Conservation (phyloP, 1,139 yeast genomes). For the Geotrichum reessii region DNA sequence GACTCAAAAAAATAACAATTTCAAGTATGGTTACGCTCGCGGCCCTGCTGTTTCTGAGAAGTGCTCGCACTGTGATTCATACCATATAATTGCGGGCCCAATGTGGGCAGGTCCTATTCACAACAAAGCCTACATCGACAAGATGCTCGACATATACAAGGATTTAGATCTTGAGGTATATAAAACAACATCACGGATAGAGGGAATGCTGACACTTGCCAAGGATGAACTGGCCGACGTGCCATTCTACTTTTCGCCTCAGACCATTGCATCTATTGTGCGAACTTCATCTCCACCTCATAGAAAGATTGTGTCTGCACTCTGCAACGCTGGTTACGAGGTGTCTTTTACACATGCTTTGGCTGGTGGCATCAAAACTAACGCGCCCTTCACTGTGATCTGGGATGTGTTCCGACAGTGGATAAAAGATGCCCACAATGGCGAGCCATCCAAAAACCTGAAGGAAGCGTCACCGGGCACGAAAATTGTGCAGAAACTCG, state of each 20-base stretch:
- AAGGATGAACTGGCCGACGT: slow-evolving; percentile 53
- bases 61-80: slow-evolving; percentile 67
- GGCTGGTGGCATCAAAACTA: slow-evolving; percentile 79
- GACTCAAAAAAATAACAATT: slow-evolving; percentile 35
- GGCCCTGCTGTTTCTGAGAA: slow-evolving; percentile 50
- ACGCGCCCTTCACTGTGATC: slow-evolving; percentile 77
- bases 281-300: slow-evolving; percentile 83
- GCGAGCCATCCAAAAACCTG: slow-evolving; percentile 37
- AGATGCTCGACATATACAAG: slow-evolving; percentile 53
- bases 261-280: slow-evolving; percentile 63
- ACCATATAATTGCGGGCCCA: slow-evolving; percentile 84
- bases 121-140: slow-evolving; percentile 56
- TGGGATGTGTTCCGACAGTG: slow-evolving; percentile 70
- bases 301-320: slow-evolving; percentile 62
- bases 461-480: slow-evolving; percentile 69
- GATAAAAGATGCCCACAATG: slow-evolving; percentile 44
- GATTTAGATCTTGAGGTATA: slow-evolving; percentile 49
- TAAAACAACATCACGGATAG: slow-evolving; percentile 75
- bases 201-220: slow-evolving; percentile 89
- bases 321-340: slow-evolving; percentile 77
- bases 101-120: slow-evolving; percentile 90
- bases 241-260: slow-evolving; percentile 61
- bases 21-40: slow-evolving; percentile 51
- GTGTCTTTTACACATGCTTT: slow-evolving; percentile 86
- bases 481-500: too few relatives aligned